Evolutionary conservation across 139 green algal species (phyloP), one percentile per base, ranked within the genome.

Genomic region (Monoraphidium neglectum): DNA sequence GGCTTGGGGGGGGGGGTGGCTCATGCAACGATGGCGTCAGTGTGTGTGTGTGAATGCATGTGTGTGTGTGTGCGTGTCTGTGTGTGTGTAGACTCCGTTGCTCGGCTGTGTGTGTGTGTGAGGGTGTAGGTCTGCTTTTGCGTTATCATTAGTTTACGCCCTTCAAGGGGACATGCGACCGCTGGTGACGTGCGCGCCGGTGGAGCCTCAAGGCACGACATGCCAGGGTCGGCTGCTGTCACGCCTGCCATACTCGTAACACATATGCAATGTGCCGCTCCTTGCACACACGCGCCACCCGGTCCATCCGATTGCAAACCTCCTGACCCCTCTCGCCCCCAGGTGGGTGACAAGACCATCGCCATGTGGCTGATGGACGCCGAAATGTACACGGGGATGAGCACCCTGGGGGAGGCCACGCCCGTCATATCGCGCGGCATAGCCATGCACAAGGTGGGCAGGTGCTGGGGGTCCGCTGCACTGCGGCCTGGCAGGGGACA

Each of bases 211-310:
- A n/a, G n/a, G n/a, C n/a, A n/a, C n/a, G n/a, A n/a, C n/a, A n/a
- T n/a, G n/a, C 18, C 85, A 95, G 79, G 83, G 95, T 36, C 97
- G 96, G 77, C 88, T 98, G 63, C 92, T 99, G 32, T 97, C 90
- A 64, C 99, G 99, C 82, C 70, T 98, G 57, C 74, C 89, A 13
- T 99, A 74, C 63, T 99, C 95, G 43, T 21, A 12, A 51, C 8
- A 12, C 43, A 8, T 12, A 12, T 51, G 43, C 43, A 51, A 51
- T 8, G 43, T 51, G 43, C 8, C 8, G 8, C 8, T 8, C 43
- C 8, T 12, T 21, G 43, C 43, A 51, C 8, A 51, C 43, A 12
- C 8, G 43, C 8, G 43, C 57, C 10, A 8, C 57, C 57, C 26
- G 10, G 16, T 5, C 57, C 8, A 8, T 13, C 10, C 57, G 8